These are phyloP conservation scores for Purshia tridentata DNA, from an alignment of 306 rosid species.

Conservation along the genomic window DNA sequence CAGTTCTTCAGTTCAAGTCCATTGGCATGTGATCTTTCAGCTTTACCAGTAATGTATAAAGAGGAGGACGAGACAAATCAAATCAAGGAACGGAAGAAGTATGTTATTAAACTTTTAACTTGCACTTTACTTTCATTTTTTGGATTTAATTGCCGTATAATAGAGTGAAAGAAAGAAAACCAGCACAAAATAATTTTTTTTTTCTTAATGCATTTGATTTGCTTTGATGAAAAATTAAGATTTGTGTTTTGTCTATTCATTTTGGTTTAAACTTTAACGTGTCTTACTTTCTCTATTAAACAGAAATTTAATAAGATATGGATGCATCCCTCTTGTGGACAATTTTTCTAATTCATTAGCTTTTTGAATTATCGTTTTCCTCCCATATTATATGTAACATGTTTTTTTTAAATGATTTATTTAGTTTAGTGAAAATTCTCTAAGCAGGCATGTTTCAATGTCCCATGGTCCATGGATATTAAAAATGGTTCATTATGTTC, in stretches of 20 bases:
- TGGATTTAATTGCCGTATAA: background rate
- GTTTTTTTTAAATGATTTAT: background rate
- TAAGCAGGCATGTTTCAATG: background rate
- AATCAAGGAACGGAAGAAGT: constrained; percentile 31
- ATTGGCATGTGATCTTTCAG: constrained; percentile 41
- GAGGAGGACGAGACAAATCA: constrained; percentile 25
- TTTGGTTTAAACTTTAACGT: background rate
- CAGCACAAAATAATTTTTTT: background rate
- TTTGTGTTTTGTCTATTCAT: background rate
- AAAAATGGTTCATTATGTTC: background rate
- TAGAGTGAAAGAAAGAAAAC: background rate
- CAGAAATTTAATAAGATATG: background rate
- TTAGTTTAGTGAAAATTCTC: background rate
- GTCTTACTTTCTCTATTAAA: background rate
- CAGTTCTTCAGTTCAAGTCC: constrained; percentile 48
- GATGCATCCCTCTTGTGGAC: too few relatives aligned
- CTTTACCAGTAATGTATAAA: constrained; percentile 29
- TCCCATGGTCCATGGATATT: background rate
- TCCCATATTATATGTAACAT: background rate
- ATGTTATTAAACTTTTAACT: constrained; percentile 12
- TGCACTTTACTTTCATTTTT: background rate
- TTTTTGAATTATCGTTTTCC: background rate
- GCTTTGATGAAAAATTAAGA: background rate
- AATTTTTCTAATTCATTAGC: background rate
- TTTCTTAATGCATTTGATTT: background rate